phyloP scores from a whole-genome alignment of 345 rosid species.

The Populus euphratica region DNA sequence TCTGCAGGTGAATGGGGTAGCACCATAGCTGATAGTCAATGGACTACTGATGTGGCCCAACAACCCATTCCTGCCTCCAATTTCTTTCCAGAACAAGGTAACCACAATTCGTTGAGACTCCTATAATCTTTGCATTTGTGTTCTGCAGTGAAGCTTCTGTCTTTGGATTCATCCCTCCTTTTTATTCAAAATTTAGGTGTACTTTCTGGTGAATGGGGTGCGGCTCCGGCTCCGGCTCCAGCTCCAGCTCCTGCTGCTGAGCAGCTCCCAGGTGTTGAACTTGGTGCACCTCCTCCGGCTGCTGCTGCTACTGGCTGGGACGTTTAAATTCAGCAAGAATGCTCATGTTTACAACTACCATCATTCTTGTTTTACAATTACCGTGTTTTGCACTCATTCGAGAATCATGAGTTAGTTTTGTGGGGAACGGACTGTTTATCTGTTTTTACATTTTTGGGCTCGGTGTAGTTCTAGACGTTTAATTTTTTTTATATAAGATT shows the following conservation, averaged over 20 bases:
- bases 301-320: conserved; percentile 42
- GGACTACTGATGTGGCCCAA: conserved; percentile 51
- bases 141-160: conserved; percentile 10
- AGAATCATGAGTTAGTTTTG: conserved; percentile 15
- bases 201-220: conserved; percentile 43
- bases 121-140: background rate
- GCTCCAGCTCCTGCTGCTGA: conserved; percentile 11
- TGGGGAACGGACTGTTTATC: conserved; percentile 12
- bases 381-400: background rate
- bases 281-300: conserved; percentile 3
- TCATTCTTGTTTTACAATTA: conserved; percentile 1
- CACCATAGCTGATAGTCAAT: conserved; percentile 47
- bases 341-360: conserved; percentile 4
- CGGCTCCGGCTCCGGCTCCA: conserved; percentile 8
- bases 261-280: background rate
- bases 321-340: conserved; percentile 6
- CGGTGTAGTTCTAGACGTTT: conserved; percentile 22
- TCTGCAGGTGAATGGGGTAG: conserved; percentile 50
- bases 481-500: conserved; percentile 3
- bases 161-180: background rate
- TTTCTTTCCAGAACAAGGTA: conserved; percentile 37
- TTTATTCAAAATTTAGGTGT: background rate
- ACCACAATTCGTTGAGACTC: background rate
- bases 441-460: background rate
- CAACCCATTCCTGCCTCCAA: conserved; percentile 50